Conservation (phyloP, 2,329 filamentous ascomycete genomes). For the Decorospora gaudefroyi region DNA sequence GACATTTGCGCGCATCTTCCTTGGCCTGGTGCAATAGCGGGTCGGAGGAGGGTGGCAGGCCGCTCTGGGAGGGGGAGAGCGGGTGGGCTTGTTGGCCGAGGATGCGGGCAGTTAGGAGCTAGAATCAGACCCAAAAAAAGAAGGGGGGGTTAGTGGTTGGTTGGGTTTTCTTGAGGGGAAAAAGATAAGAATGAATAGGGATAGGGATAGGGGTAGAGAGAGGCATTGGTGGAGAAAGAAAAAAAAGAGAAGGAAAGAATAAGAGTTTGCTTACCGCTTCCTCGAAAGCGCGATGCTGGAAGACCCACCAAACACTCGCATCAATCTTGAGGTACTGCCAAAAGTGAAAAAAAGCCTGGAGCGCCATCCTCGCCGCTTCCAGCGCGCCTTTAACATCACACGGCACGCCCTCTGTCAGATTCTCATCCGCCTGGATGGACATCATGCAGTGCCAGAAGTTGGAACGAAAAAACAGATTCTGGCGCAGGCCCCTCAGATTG, state of each 20-base stretch:
- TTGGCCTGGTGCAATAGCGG: constrained; percentile 48
- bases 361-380: constrained; percentile 75
- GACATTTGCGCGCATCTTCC: constrained; percentile 51
- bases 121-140: not conserved
- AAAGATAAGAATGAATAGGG: too few relatives aligned
- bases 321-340: constrained; percentile 70
- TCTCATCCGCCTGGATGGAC: constrained; percentile 74
- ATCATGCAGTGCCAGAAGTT: constrained; percentile 85
- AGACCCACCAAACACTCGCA: constrained; percentile 82
- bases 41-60: constrained; percentile 36
- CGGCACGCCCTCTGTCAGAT: constrained; percentile 56
- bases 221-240: too few relatives aligned
- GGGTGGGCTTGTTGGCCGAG: constrained; percentile 44
- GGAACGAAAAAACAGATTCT: constrained; percentile 77
- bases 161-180: too few relatives aligned
- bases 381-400: constrained; percentile 69
- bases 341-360: constrained; percentile 74
- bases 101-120: constrained; percentile 50
- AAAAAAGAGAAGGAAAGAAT: not conserved
- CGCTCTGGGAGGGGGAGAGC: constrained; percentile 31
- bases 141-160: too few relatives aligned
- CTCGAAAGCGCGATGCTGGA: constrained; percentile 78
- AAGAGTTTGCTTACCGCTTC: constrained; percentile 71
- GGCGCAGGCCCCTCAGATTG: constrained; percentile 69
- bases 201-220: too few relatives aligned